These are phyloP conservation scores for Vigna angularis DNA, from an alignment of 306 rosid genomes.

Conservation along the genomic window DNA sequence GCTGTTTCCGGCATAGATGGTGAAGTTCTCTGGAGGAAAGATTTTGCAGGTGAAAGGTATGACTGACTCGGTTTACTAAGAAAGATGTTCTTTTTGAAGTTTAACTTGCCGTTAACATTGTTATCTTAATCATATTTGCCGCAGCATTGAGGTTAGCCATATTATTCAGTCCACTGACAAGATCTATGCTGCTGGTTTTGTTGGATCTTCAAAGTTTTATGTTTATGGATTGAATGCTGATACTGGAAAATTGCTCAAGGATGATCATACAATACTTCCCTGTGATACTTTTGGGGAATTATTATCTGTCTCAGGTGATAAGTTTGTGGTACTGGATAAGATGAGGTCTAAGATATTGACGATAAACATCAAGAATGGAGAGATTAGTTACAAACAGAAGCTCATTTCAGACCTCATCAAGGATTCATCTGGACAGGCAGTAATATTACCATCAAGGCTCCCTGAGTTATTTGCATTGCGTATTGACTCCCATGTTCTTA, in stretches of 20 bases:
- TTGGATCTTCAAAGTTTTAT: constrained; percentile 67
- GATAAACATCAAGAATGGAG: constrained; percentile 66
- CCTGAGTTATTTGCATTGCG: constrained; percentile 73
- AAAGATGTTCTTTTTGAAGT: constrained; percentile 39
- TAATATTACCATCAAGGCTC: constrained; percentile 74
- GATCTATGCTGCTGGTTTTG: constrained; percentile 70
- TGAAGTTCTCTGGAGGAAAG: constrained; percentile 79
- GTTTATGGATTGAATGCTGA: constrained; percentile 66
- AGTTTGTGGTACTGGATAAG: constrained; percentile 76
- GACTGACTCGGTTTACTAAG: constrained; percentile 30
- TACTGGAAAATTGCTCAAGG: constrained; percentile 81
- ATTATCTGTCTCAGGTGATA: constrained; percentile 67
- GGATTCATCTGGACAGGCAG: constrained; percentile 63
- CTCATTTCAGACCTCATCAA: constrained; percentile 60
- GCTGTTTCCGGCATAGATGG: constrained; percentile 87
- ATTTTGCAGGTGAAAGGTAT: constrained; percentile 78
- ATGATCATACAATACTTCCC: constrained; percentile 57
- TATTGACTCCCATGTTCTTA: constrained; percentile 51
- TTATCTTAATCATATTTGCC: constrained; percentile 58
- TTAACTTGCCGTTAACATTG: constrained; percentile 44
- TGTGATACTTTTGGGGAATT: constrained; percentile 74
- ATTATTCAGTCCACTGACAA: constrained; percentile 68
- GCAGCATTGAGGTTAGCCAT: constrained; percentile 80
- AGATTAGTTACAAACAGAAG: constrained; percentile 61
- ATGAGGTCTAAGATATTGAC: constrained; percentile 66